A percentile compares a stretch with the other conserved stretches of the same genome.
phyloP scores from a whole-genome alignment of 2,329 filamentous ascomycete species.

The Cercospora brassicicola region DNA sequence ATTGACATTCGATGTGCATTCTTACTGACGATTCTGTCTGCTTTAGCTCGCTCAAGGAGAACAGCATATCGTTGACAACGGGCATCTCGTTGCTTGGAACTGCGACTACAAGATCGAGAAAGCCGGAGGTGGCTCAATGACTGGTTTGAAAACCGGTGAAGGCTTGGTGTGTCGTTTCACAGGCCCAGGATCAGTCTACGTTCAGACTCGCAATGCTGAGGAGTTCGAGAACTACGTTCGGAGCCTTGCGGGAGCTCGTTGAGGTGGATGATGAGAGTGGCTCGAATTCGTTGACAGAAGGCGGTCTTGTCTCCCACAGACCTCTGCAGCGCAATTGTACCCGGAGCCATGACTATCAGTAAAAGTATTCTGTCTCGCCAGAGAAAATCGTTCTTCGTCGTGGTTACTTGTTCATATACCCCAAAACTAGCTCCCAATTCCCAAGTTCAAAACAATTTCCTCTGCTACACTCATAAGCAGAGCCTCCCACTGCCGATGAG shows the following conservation, averaged over 20 bases:
- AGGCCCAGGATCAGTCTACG: slow-evolving; percentile 79
- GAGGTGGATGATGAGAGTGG: neutral
- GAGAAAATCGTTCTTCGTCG: neutral
- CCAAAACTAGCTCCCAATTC: neutral
- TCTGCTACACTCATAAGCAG: neutral
- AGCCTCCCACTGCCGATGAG: neutral
- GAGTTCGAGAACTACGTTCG: slow-evolving; percentile 45
- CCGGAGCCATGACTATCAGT: neutral
- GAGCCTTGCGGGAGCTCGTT: slow-evolving; percentile 3
- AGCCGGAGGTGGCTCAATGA: slow-evolving; percentile 82
- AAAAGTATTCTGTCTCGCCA: neutral
- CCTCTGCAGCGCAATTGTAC: neutral
- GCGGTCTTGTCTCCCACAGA: neutral
- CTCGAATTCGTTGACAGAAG: neutral
- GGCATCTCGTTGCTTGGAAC: slow-evolving; percentile 90
- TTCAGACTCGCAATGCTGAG: slow-evolving; percentile 83
- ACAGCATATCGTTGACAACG: slow-evolving; percentile 65
- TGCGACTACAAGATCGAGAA: slow-evolving; percentile 87
- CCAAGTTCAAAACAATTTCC: neutral
- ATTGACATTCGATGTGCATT: neutral
- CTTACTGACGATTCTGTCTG: neutral
- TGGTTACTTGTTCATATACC: neutral
- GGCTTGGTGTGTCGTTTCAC: slow-evolving; percentile 91
- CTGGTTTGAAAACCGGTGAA: slow-evolving; percentile 77
- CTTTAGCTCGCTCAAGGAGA: slow-evolving; percentile 61